Conservation (phyloP, 73 alveolate genomes). For the Tetrahymena borealis region DNA sequence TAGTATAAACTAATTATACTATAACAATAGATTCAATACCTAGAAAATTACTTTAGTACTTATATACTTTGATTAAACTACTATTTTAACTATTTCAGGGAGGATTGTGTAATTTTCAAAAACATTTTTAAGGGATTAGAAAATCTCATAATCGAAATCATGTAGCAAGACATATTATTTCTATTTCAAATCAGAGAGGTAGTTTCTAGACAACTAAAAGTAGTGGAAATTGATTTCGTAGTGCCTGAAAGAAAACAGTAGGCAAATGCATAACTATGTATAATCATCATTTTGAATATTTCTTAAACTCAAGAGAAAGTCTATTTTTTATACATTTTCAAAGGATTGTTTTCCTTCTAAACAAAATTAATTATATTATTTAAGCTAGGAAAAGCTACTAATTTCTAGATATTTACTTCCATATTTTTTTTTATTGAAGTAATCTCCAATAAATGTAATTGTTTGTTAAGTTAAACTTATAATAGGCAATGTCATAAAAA, state of each 20-base stretch:
- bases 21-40: no score
- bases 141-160: neutral
- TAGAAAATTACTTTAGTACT: no score
- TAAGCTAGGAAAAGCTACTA: neutral
- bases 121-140: no score
- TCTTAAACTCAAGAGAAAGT: neutral
- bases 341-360: neutral
- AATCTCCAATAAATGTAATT: neutral
- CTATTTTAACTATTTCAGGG: no score
- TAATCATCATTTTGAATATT: neutral
- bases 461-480: neutral
- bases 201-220: neutral
- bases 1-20: neutral
- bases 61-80: no score
- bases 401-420: neutral
- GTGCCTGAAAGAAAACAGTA: neutral
- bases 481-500: neutral
- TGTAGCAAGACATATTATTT: neutral
- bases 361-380: neutral
- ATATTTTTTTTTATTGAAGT: neutral
- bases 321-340: neutral
- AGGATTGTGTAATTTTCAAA: no score
- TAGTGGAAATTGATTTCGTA: neutral
- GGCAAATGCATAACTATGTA: neutral
- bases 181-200: neutral